Evolutionary conservation across 2,329 filamentous ascomycete species (phyloP).

Genomic region (Colletotrichum sojae): DNA sequence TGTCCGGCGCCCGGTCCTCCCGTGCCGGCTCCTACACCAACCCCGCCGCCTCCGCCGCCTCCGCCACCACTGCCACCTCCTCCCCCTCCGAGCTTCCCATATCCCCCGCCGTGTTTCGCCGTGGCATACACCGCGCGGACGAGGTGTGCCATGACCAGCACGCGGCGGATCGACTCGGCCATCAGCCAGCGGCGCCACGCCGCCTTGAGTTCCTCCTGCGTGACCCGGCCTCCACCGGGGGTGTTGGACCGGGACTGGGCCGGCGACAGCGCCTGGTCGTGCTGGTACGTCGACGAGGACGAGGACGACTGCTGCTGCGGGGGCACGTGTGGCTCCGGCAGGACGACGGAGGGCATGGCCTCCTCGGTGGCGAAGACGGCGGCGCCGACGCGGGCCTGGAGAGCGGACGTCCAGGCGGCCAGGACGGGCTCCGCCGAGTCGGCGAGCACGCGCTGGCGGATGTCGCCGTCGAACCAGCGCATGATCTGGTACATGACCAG

Average conservation of each 20-base stretch:
- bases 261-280: constrained; percentile 30
- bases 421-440: constrained; percentile 42
- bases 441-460: constrained; percentile 43
- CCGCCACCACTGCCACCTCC: constrained; percentile 1
- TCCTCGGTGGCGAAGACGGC: constrained; percentile 34
- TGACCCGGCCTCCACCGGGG: constrained; percentile 16
- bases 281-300: constrained; percentile 27
- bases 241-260: constrained; percentile 33
- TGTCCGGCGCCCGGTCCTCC: constrained; percentile 5
- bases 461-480: constrained; percentile 44
- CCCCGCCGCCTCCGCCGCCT: constrained; percentile 12
- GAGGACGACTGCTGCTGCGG: constrained; percentile 24
- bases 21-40: constrained; percentile 6
- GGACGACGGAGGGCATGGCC: constrained; percentile 15
- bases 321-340: constrained; percentile 22
- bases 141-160: constrained; percentile 39
- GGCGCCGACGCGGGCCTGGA: constrained; percentile 38
- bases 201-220: constrained; percentile 38
- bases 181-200: constrained; percentile 42
- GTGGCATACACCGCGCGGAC: constrained; percentile 39
- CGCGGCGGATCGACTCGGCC: constrained; percentile 41
- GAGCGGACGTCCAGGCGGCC: constrained; percentile 40
- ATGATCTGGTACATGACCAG: constrained; percentile 46
- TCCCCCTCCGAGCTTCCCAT: constrained; percentile 18
- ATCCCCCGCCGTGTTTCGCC: constrained; percentile 37